phyloP scores from a whole-genome alignment of 805 yeast species.

The Saccharomycopsis sp. region DNA sequence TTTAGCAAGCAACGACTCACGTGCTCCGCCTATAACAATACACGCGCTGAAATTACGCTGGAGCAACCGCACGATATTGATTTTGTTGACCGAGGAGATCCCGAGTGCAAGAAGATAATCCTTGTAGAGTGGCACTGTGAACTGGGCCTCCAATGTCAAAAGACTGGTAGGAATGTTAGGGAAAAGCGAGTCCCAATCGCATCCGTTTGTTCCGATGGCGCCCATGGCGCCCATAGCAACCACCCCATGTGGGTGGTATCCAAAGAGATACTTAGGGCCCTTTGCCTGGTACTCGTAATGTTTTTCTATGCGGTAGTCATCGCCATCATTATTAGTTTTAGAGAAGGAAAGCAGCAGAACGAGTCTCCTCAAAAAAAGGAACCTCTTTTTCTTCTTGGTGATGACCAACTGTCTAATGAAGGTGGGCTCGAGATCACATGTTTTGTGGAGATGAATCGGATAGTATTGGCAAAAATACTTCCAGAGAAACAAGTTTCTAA shows the following conservation, averaged over 20 bases:
- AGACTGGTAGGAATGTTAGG: constrained; percentile 82
- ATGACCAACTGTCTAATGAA: constrained; percentile 27
- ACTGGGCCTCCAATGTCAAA: constrained; percentile 77
- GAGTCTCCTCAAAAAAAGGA: neutral
- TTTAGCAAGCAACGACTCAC: constrained; percentile 68
- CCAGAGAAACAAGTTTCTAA: constrained; percentile 59
- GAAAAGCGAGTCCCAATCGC: constrained; percentile 56
- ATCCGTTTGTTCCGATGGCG: constrained; percentile 75
- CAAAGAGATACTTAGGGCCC: constrained; percentile 80
- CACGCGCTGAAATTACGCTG: constrained; percentile 63
- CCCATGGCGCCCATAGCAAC: constrained; percentile 90
- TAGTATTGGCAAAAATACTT: constrained; percentile 69
- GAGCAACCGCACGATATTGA: constrained; percentile 61
- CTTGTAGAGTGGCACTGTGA: constrained; percentile 75
- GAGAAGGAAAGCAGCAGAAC: neutral
- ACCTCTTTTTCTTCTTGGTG: neutral
- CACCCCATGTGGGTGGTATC: constrained; percentile 95
- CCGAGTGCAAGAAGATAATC: constrained; percentile 82
- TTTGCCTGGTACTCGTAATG: constrained; percentile 24
- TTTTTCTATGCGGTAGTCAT: neutral
- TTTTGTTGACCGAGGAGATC: constrained; percentile 73
- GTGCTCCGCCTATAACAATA: constrained; percentile 94
- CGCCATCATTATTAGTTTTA: neutral
- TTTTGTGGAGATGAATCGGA: constrained; percentile 67
- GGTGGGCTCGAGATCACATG: constrained; percentile 69